Base-by-base conservation (phyloP, 2,329 filamentous ascomycete species). In the Botrytis squamosa region DNA sequence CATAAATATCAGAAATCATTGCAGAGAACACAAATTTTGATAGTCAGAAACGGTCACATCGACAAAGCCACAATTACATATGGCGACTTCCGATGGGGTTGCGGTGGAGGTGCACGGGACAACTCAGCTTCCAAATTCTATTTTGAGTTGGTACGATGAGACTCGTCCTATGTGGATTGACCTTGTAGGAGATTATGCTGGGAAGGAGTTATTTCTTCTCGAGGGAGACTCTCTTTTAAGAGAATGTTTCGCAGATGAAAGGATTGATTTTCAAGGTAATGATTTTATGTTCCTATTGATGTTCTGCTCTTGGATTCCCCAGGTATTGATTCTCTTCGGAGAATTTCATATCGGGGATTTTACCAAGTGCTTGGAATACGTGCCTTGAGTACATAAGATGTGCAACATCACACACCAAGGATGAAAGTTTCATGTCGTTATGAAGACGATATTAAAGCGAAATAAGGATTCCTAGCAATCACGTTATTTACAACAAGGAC, bases 131-230 rank as follows among this genome's bases (percentile, higher is more conserved):
- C 81, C 71, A n/a, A n/a, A 72, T 75, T 72, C 75, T 70, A 76
- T 80, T 69, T 60, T 77, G 57, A 76, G 73, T 33, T 82, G 83
- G 81, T 88, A 87, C 78, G 83, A 82, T 74, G 79, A 77, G 20
- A 80, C 85, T 6, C 77, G 81, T 20, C 84, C 85, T 10, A 82
- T 85, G 71, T 82, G 82, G 68, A 85, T 92, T 42, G 90, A 93
- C 77, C 86, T 94, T 3, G 88, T 94, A 6, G 91, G 92, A 59
- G 92, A 94, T 79, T 94, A 92, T 81, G 91, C 91, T 5, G 92
- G 92, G 36, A 89, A 88, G 74, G 92, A 93, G 79, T 85, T 91
- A 18, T 94, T 94, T 80, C 83, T 91, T 36, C 86, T 94, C 44
- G 91, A 94, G 76, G 92, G 92, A 44, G 91, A 95, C 78, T 91